phyloP scores from a whole-genome alignment of 805 yeast species.

The Starmerella potacharoeniae region DNA sequence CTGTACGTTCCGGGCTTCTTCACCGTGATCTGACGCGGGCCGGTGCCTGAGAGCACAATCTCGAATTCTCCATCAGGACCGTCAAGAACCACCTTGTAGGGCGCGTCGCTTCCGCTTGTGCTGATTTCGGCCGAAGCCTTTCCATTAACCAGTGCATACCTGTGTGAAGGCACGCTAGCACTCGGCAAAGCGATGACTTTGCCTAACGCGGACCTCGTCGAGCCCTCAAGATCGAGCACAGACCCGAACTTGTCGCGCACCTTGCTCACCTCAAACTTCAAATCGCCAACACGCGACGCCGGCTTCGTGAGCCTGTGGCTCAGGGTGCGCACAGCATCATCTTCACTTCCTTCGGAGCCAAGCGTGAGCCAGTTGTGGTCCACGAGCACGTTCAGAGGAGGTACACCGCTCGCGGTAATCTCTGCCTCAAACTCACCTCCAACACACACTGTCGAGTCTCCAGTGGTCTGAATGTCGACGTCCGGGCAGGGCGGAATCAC shows the following conservation, averaged over 20 bases:
- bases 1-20: conserved; percentile 53
- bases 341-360: conserved; percentile 3
- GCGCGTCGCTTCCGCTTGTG: conserved; percentile 32
- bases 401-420: conserved; percentile 58
- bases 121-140: not conserved
- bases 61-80: conserved; percentile 8
- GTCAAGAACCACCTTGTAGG: conserved; percentile 32
- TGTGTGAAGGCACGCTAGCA: not conserved
- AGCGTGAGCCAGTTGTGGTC: conserved; percentile 11
- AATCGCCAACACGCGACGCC: not conserved
- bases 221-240: not conserved
- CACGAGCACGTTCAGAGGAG: conserved; percentile 51
- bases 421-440: conserved; percentile 44
- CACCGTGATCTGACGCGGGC: not conserved
- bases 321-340: conserved; percentile 6
- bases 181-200: not conserved
- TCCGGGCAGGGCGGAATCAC: conserved; percentile 68
- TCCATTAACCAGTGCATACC: not conserved
- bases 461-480: conserved; percentile 39
- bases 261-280: not conserved
- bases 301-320: not conserved
- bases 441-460: conserved; percentile 39
- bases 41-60: not conserved
- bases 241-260: conserved; percentile 6
- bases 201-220: not conserved